Evolutionary conservation across 129 eudicot species (phyloP).

Genomic region (Heracleum sosnowskyi): DNA sequence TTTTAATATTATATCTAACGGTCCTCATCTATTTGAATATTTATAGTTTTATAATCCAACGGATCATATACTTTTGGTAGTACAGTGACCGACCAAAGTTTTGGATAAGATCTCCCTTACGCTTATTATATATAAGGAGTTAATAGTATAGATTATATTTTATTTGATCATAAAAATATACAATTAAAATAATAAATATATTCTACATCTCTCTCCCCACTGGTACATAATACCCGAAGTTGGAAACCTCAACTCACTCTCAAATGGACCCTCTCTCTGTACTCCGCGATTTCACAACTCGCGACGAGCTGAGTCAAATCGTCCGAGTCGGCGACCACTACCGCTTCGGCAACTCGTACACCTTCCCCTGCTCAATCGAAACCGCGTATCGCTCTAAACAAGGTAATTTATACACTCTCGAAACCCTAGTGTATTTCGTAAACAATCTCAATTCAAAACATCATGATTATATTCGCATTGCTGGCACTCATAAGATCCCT

Average conservation of each 20-base stretch:
- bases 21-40: too few species aligned
- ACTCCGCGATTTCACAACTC: slow-evolving; percentile 71
- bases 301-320: slow-evolving; percentile 50
- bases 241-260: neutral
- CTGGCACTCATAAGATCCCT: slow-evolving; percentile 62
- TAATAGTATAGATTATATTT: too few species aligned
- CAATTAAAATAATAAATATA: too few species aligned
- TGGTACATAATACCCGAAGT: too few species aligned
- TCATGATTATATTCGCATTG: slow-evolving; percentile 74
- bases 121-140: too few species aligned
- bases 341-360: slow-evolving; percentile 53
- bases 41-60: too few species aligned
- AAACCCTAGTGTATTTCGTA: slow-evolving; percentile 86
- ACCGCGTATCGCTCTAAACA: slow-evolving; percentile 84
- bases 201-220: too few species aligned
- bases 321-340: slow-evolving; percentile 45
- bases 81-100: too few species aligned
- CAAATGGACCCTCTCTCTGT: slow-evolving; percentile 83
- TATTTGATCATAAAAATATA: too few species aligned
- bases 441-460: slow-evolving; percentile 58
- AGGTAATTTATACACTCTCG: slow-evolving; percentile 74
- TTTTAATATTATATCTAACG: too few species aligned
- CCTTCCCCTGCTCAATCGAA: slow-evolving; percentile 68
- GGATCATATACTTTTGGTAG: too few species aligned
- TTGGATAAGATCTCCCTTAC: too few species aligned